Percentiles rank a stretch among this genome's conserved stretches.
phyloP scores from a whole-genome alignment of 208 protist species.

The Trichomonas vaginalis region DNA sequence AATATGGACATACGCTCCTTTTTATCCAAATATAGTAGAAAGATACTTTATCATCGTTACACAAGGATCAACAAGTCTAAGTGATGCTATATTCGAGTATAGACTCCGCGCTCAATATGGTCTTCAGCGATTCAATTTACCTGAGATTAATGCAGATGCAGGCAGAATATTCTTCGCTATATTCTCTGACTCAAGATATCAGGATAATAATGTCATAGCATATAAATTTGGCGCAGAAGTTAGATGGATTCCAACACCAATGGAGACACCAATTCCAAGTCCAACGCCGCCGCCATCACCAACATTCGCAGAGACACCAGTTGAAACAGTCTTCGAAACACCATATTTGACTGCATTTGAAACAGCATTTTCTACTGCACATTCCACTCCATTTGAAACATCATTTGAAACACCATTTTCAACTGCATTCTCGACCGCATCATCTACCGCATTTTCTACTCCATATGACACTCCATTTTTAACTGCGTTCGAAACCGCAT shows the following conservation, averaged over 20 bases:
- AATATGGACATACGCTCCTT: neutral
- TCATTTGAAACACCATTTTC: neutral
- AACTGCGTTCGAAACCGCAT: too few relatives aligned
- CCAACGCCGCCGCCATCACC: too few relatives aligned
- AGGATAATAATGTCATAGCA: neutral
- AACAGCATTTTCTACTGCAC: neutral
- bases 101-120: neutral
- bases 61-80: neutral
- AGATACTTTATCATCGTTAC: neutral
- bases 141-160: neutral
- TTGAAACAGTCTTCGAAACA: too few relatives aligned
- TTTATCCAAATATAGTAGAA: neutral
- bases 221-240: neutral
- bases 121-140: neutral
- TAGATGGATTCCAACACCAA: neutral
- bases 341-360: neutral
- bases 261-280: neutral
- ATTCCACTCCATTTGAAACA: neutral
- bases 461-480: neutral
- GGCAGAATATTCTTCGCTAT: neutral
- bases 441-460: neutral
- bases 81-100: neutral
- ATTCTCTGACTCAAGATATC: neutral
- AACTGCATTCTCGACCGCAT: neutral
- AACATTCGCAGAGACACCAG: too few relatives aligned